Evolutionary conservation across 257 asterid species (phyloP).

Genomic region (Solanum neorickii): DNA sequence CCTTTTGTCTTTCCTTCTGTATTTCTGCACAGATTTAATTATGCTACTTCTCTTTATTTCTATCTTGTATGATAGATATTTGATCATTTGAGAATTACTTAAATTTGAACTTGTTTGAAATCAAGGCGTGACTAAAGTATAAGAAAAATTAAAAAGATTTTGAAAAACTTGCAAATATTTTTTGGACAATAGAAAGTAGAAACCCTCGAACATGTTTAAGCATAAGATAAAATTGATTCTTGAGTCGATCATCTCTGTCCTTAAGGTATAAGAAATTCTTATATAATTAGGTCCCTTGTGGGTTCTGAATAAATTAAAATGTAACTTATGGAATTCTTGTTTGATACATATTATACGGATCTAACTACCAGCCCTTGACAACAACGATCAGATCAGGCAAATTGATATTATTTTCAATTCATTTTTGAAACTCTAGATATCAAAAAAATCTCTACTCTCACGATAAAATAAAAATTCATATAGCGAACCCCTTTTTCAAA

Average conservation of each 20-base stretch:
- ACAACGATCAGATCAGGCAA: too few species aligned
- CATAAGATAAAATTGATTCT: neutral
- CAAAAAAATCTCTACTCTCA: too few species aligned
- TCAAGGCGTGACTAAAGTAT: neutral
- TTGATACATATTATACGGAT: neutral
- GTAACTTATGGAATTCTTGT: neutral
- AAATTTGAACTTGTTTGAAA: neutral
- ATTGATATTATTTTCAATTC: too few species aligned
- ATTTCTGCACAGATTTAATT: neutral
- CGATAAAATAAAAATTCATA: neutral
- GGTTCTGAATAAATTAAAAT: neutral
- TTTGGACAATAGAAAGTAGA: neutral
- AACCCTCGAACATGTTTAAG: neutral
- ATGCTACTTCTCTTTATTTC: neutral
- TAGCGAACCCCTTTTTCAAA: neutral
- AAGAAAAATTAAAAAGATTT: too few species aligned
- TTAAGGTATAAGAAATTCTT: neutral
- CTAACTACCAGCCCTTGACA: too few species aligned
- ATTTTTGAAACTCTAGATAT: too few species aligned
- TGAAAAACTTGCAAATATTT: neutral
- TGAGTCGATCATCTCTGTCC: neutral
- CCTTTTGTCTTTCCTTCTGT: slow-evolving; percentile 1
- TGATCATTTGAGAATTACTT: neutral
- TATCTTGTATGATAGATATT: neutral
- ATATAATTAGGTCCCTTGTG: neutral